These are phyloP conservation scores for Phaffia australis DNA, from an alignment of 768 basidiomycete genomes.

Conservation along the genomic window DNA sequence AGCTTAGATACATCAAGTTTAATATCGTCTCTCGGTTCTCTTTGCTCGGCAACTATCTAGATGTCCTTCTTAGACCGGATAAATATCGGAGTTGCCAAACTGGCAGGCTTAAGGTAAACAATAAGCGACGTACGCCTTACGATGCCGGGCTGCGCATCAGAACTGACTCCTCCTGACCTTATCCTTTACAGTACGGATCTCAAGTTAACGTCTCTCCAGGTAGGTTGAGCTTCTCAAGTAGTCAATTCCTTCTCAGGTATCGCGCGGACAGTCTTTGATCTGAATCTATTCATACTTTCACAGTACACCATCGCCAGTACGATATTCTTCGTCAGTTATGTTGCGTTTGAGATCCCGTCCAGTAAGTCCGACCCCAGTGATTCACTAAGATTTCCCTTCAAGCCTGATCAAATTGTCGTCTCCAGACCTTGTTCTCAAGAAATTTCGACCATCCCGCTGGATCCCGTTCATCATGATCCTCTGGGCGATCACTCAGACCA, in stretches of 20 bases:
- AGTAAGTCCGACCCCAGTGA: neutral
- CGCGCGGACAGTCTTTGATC: neutral
- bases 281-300: neutral
- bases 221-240: neutral
- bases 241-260: neutral
- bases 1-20: neutral
- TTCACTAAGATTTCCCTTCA: neutral
- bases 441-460: constrained; percentile 24
- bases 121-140: constrained; percentile 31
- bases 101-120: constrained; percentile 13
- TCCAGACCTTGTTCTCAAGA: constrained; percentile 35
- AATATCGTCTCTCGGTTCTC: constrained; percentile 10
- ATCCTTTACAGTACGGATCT: constrained; percentile 26
- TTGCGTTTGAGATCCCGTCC: constrained; percentile 36
- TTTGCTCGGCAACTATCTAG: constrained; percentile 38
- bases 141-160: constrained; percentile 12
- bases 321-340: constrained; percentile 39
- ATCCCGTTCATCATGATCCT: constrained; percentile 23
- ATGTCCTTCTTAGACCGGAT: constrained; percentile 35
- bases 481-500: constrained; percentile 13
- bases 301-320: constrained; percentile 27
- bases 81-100: constrained; percentile 29
- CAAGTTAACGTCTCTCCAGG: constrained; percentile 16
- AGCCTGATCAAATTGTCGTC: neutral
- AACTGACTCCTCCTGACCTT: neutral